phyloP scores from a whole-genome alignment of 345 rosid species.

The Aegle marmelos region DNA sequence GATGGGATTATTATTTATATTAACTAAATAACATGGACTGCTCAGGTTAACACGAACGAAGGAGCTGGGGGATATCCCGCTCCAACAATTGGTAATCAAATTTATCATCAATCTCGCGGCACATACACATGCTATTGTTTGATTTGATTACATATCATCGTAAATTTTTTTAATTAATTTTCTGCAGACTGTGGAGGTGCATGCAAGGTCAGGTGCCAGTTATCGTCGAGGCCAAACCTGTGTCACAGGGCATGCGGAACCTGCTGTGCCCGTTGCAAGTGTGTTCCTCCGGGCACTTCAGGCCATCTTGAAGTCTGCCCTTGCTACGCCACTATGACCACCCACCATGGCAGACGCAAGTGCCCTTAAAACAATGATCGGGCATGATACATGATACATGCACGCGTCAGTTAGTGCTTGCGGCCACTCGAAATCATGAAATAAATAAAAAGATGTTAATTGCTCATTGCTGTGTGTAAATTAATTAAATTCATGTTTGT shows the following conservation, averaged over 20 bases:
- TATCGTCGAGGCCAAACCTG: constrained; percentile 51
- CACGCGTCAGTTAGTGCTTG: neutral
- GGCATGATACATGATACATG: neutral
- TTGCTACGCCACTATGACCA: constrained; percentile 67
- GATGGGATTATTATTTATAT: neutral
- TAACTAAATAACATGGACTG: too few relatives aligned
- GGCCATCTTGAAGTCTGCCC: constrained; percentile 62
- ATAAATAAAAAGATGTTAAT: too few relatives aligned
- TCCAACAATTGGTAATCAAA: constrained; percentile 12
- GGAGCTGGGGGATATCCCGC: neutral
- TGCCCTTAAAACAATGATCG: constrained; percentile 47
- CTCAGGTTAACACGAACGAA: constrained; percentile 6
- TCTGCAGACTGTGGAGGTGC: constrained; percentile 60
- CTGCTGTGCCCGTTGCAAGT: constrained; percentile 68
- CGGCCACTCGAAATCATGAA: neutral
- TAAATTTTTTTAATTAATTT: neutral
- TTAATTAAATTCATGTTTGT: too few relatives aligned
- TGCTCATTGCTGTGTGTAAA: too few relatives aligned
- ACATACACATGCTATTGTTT: neutral
- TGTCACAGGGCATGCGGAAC: constrained; percentile 79
- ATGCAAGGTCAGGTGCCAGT: constrained; percentile 57
- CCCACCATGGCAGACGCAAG: constrained; percentile 73
- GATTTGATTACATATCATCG: neutral
- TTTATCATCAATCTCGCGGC: neutral
- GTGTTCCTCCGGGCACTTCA: constrained; percentile 77